Conservation (phyloP, 495 filamentous ascomycete species). For the Oleoguttula mirabilis region DNA sequence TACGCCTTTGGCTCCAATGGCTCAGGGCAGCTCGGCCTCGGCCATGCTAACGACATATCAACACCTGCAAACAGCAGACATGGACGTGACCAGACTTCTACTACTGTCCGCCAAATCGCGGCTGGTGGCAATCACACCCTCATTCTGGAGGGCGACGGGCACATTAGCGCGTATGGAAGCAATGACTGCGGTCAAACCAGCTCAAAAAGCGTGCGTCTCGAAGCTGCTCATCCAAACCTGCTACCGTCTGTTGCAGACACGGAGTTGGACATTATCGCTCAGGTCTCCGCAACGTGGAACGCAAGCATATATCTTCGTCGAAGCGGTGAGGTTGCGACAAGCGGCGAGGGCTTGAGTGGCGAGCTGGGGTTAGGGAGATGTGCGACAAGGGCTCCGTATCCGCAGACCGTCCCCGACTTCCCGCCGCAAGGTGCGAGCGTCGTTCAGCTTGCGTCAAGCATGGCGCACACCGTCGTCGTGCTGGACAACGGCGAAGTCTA, state of each 20-base stretch:
- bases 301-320: background rate
- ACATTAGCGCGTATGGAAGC: conserved; percentile 52
- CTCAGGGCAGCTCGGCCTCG: conserved; percentile 73
- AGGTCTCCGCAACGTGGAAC: conserved; percentile 9
- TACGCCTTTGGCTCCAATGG: conserved; percentile 89
- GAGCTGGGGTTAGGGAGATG: conserved; percentile 53
- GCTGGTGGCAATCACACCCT: conserved; percentile 87
- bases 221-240: background rate
- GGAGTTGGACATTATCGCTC: background rate
- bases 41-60: conserved; percentile 61
- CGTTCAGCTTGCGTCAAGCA: conserved; percentile 51
- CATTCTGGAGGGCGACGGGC: conserved; percentile 45
- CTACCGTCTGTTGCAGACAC: background rate
- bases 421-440: conserved; percentile 43
- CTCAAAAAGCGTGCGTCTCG: background rate
- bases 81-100: conserved; percentile 30
- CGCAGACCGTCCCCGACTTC: conserved; percentile 43
- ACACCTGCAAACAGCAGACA: too few species aligned
- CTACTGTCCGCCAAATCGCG: conserved; percentile 33
- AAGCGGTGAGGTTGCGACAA: conserved; percentile 39
- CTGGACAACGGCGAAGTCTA: conserved; percentile 64
- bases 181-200: conserved; percentile 18
- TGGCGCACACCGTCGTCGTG: conserved; percentile 64
- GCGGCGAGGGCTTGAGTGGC: conserved; percentile 55
- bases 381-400: conserved; percentile 12